Evolutionary conservation across 2,329 filamentous ascomycete species (phyloP).

Genomic region (Claviceps sp.): DNA sequence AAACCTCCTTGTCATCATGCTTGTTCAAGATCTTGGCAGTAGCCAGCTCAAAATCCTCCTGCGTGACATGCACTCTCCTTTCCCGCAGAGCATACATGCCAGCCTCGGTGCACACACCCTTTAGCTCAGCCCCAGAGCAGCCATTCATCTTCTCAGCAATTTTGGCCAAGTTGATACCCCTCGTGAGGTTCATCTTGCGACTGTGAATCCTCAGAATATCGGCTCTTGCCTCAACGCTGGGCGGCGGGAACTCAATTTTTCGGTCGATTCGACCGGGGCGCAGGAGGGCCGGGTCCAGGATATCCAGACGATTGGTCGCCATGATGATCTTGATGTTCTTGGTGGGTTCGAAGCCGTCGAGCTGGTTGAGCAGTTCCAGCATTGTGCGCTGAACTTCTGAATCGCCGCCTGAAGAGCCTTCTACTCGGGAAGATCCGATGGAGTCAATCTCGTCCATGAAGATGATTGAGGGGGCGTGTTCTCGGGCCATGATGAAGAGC

Average conservation of each 20-base stretch:
- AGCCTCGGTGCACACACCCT: slow-evolving; percentile 97
- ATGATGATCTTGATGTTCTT: slow-evolving; percentile 99
- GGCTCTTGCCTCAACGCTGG: slow-evolving; percentile 87
- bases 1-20: slow-evolving; percentile 96
- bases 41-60: slow-evolving; percentile 96
- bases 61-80: slow-evolving; percentile 91
- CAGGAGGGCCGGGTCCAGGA: slow-evolving; percentile 86
- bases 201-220: slow-evolving; percentile 97
- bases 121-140: slow-evolving; percentile 91
- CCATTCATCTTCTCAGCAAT: slow-evolving; percentile 99
- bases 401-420: slow-evolving; percentile 88
- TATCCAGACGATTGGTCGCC: slow-evolving; percentile 96
- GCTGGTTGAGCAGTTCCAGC: slow-evolving; percentile 94
- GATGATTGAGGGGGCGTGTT: slow-evolving; percentile 96
- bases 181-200: slow-evolving; percentile 94
- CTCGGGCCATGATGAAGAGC: slow-evolving; percentile 96
- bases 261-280: slow-evolving; percentile 95
- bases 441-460: slow-evolving; percentile 99
- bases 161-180: slow-evolving; percentile 95
- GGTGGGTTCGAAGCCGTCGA: slow-evolving; percentile 96
- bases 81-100: slow-evolving; percentile 97
- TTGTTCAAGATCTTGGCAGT: slow-evolving; percentile 99
- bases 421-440: slow-evolving; percentile 92
- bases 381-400: slow-evolving; percentile 98
- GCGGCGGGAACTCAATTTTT: slow-evolving; percentile 97